phyloP scores from a whole-genome alignment of 495 filamentous ascomycete species.

The Neurospora sp. region DNA sequence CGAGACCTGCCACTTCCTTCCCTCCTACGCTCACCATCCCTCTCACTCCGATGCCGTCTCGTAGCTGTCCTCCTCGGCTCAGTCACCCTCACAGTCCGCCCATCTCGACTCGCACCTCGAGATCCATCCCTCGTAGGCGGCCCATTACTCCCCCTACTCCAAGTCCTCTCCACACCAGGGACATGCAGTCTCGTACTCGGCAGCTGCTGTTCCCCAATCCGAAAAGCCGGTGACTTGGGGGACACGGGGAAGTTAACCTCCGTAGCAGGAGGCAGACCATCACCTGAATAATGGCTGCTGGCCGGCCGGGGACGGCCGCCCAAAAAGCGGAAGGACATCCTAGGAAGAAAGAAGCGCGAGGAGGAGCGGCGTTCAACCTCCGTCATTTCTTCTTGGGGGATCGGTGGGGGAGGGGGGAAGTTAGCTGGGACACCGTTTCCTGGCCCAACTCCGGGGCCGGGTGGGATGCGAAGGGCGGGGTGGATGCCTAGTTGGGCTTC shows the following conservation, averaged over 20 bases:
- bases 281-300: constrained; percentile 20
- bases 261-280: constrained; percentile 16
- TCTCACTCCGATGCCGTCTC: constrained; percentile 7
- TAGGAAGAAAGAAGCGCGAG: constrained; percentile 20
- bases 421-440: background rate
- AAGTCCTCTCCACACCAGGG: constrained; percentile 27
- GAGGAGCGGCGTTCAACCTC: constrained; percentile 1
- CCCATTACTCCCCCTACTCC: constrained; percentile 23
- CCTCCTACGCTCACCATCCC: constrained; percentile 13
- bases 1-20: constrained; percentile 8
- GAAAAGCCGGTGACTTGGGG: constrained; percentile 33
- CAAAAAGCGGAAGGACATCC: constrained; percentile 24
- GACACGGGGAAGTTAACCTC: constrained; percentile 18
- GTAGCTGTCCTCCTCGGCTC: background rate
- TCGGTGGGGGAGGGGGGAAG: background rate
- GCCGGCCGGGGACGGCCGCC: constrained; percentile 8
- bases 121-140: constrained; percentile 14
- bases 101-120: no score
- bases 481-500: constrained; percentile 9
- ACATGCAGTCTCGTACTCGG: constrained; percentile 31
- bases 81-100: background rate
- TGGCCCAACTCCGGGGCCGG: background rate
- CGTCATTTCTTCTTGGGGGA: background rate
- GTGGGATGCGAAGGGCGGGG: background rate
- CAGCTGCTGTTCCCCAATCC: constrained; percentile 24